These are phyloP conservation scores for Ulmus americana DNA, from an alignment of 331 rosid genomes.

Conservation along the genomic window DNA sequence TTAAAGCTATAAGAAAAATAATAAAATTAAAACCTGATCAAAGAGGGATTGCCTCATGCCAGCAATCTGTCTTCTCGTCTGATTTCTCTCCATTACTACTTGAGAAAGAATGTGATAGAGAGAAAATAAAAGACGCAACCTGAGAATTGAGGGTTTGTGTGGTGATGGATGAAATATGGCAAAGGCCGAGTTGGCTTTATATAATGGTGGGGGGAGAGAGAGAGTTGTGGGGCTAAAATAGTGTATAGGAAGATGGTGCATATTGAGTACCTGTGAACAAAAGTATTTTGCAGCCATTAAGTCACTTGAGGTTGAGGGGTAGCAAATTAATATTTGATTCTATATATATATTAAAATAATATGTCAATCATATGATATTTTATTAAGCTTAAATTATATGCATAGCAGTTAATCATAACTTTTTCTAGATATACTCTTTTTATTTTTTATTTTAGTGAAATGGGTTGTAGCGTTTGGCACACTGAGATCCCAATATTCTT, in stretches of 20 bases:
- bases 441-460: conserved; percentile 14
- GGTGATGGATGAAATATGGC: conserved; percentile 17
- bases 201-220: conserved; percentile 32
- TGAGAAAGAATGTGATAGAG: conserved; percentile 1
- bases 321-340: conserved; percentile 1
- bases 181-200: conserved; percentile 30
- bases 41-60: conserved; percentile 75
- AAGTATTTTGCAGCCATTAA: no score
- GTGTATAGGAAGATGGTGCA: conserved; percentile 15
- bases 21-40: conserved; percentile 53
- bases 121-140: background rate
- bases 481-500: conserved; percentile 13
- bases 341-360: background rate
- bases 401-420: background rate
- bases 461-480: conserved; percentile 18
- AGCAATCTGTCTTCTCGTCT: conserved; percentile 48
- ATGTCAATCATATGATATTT: background rate
- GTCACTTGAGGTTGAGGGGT: no score
- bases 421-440: background rate
- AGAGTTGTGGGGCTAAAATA: conserved; percentile 14
- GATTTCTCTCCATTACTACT: conserved; percentile 55
- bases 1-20: background rate
- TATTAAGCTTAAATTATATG: background rate
- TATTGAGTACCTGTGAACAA: no score
- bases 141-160: conserved; percentile 12